Evolutionary conservation across 768 basidiomycete genomes (phyloP), one percentile per base, ranked within the genome.

Genomic region (Cubamyces lactineus): DNA sequence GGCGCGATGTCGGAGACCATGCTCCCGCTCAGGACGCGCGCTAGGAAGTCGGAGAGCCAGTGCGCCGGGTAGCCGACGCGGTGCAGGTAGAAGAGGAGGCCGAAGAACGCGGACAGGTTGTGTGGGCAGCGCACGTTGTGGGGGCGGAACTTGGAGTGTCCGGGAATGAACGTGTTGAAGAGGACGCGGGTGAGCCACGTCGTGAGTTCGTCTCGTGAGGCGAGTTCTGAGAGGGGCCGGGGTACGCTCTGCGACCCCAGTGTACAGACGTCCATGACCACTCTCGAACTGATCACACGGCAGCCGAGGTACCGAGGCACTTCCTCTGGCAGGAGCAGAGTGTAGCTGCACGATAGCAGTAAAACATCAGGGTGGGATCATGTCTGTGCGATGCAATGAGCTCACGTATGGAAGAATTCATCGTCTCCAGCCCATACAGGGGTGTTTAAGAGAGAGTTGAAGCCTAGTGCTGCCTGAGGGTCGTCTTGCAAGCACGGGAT

Each of bases 11-110:
- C 71, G 42, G 71, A 71, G 30, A 63, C 47, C 43, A 75, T 60
- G 26, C 43, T 66, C 40, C 73, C 69, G 39, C 67, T 63, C 9
- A 77, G 61, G 15, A 75, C 53, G 15, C 61, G 65, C 53, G 71
- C 65, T n/a, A 67, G 19, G 64, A 70, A 74, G 12, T 76, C 75
- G 48, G 70, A 66, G 39, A 79, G 71, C 77, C 76, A 77, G 61
- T 76, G 77, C 11, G 60, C 66, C 2, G 77, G 77, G 62, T 74
- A 78, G 5, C 75, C 75, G 41, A 76, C 72, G 42, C 67, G 62
- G 52, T 71, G 68, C 21, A 77, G 71, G 57, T 74, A 69, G 23
- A 74, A 62, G 39, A 78, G 66, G 1, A 78, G 68, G 8, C 67
- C 56, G 46, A 77, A 56, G 66, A 77, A 77, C 5, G 70, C 72